Base-by-base conservation (phyloP, 2,329 filamentous ascomycete species). In the Monosporascus sp. region DNA sequence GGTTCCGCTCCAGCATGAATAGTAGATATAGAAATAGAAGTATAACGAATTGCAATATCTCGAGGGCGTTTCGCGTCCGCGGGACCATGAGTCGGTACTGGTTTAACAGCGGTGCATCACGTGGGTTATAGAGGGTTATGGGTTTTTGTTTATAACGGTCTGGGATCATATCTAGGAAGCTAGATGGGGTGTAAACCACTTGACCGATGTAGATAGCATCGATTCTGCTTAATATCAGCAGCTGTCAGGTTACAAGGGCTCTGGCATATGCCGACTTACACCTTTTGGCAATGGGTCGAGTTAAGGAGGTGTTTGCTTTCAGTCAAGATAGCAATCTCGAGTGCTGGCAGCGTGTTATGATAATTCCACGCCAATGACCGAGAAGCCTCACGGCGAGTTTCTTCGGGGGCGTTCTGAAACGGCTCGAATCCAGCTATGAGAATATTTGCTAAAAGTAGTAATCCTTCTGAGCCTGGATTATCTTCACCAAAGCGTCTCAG, bases 1-100 rank as follows among this genome's bases (percentile, higher is more conserved):
- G 74, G 48, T 85, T 79, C 39, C 88, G 80, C 57, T 83, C 75
- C 7, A 81, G 74, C 89, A 94, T 93, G 53, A 89, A 85, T 8
- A 79, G 71, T 6, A 90, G 70, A 63, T 91, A 95, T 3, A 94
- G 72, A 1, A 70, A 68, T 14, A 94, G 75, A 1, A 95, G 74
- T 8, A 88, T 71, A 27, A 85, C 63, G 65, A 94, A 95, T 62
- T 94, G 88, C 18, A 80, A 74, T 2, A 87, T 79, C 69, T 95
- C 90, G 51, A 94, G 78, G 27, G 87, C 72, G 63, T 88, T 92
- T 52, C 90, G 77, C 1, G 87, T 93, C 15, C 89, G 79, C 11
- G 90, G 90, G 8, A 95, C 90, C 58, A 91, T 87, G 7, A 95
- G 78, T 1, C 90, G 87, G 64, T 94, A 94, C 66, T 95, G 90